Conservation (phyloP, 805 yeast genomes). For the Starmerella vaccinii region DNA sequence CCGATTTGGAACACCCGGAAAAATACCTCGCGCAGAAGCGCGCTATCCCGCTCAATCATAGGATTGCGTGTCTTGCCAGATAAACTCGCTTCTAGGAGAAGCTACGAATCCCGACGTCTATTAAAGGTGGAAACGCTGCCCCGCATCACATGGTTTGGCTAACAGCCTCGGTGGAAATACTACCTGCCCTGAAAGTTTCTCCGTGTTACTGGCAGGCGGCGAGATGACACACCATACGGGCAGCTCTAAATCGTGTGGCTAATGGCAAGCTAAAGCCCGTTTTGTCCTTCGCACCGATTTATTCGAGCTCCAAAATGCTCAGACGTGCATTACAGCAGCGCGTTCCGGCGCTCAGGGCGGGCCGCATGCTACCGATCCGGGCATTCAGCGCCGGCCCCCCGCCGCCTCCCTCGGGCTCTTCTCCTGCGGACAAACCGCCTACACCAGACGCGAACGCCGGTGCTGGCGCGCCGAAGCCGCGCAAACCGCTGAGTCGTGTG, state of each 20-base stretch:
- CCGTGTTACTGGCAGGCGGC: neutral
- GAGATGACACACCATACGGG: neutral
- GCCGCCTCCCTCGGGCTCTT: neutral
- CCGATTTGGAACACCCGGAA: neutral
- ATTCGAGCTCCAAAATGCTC: neutral
- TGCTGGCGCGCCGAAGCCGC: constrained; percentile 23
- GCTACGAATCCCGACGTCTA: neutral
- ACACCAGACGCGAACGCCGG: neutral
- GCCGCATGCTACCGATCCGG: neutral
- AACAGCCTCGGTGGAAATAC: neutral
- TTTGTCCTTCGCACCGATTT: neutral
- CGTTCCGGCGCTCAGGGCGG: neutral
- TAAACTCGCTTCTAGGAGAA: too few relatives aligned
- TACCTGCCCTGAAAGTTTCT: too few relatives aligned
- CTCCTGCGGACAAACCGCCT: too few relatives aligned
- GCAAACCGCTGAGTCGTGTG: constrained; percentile 67
- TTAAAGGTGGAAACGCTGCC: neutral
- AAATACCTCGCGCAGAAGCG: neutral
- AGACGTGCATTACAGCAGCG: neutral
- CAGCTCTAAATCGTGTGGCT: neutral
- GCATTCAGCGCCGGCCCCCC: neutral
- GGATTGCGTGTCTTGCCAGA: neutral
- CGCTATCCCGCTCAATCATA: neutral
- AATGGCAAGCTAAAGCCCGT: neutral
- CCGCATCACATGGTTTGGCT: constrained; percentile 5